Conservation (phyloP, 352 stramenopile genomes). For the Pythium vanterpoolii region DNA sequence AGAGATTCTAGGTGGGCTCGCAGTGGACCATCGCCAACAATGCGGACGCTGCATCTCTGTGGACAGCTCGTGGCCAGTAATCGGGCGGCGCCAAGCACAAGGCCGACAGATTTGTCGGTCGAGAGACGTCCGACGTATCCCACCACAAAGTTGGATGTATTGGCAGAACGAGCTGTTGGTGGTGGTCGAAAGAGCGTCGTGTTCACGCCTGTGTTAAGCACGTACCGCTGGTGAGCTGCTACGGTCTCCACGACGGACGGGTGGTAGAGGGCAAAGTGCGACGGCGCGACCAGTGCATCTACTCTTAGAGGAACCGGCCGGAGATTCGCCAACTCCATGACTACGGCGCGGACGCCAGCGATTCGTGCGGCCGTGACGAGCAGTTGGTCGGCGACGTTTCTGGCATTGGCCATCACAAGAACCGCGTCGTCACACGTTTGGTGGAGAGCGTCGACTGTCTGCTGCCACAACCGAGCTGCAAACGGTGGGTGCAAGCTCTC, state of each 20-base stretch:
- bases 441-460: constrained; percentile 23
- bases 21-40: constrained; percentile 31
- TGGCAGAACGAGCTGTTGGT: neutral
- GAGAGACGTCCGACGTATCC: constrained; percentile 44
- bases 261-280: constrained; percentile 44
- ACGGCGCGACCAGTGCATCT: constrained; percentile 51
- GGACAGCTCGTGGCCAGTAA: constrained; percentile 24
- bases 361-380: constrained; percentile 35
- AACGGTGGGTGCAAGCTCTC: constrained; percentile 26
- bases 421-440: constrained; percentile 32
- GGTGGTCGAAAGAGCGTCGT: constrained; percentile 32
- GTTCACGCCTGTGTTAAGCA: constrained; percentile 44
- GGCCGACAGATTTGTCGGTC: constrained; percentile 48
- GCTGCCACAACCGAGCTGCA: constrained; percentile 26
- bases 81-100: constrained; percentile 33
- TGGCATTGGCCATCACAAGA: constrained; percentile 48
- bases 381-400: constrained; percentile 28
- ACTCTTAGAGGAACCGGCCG: constrained; percentile 31
- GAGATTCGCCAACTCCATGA: constrained; percentile 58
- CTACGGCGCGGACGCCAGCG: constrained; percentile 31
- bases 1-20: neutral
- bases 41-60: constrained; percentile 22
- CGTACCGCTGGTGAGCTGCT: constrained; percentile 21
- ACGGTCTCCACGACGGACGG: constrained; percentile 35
- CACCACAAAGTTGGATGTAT: constrained; percentile 29